Conservation (phyloP, 208 protist genomes). For the Trypanosoma mega region DNA sequence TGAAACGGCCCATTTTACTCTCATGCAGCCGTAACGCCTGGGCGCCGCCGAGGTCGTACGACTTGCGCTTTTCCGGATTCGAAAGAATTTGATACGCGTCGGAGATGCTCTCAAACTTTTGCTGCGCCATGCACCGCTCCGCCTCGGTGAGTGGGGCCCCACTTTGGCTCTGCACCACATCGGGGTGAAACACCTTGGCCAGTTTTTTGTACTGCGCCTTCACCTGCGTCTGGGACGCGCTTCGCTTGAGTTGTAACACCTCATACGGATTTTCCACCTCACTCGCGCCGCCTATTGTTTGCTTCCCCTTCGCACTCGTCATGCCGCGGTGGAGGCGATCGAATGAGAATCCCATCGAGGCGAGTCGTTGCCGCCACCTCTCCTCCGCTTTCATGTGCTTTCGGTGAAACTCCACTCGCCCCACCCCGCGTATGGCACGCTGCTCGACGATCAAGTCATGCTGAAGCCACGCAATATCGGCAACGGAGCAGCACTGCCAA, state of each 20-base stretch:
- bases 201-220: slow-evolving; percentile 88
- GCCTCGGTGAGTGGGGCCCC: slow-evolving; percentile 27
- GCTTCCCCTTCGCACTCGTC: slow-evolving; percentile 4
- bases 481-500: slow-evolving; percentile 62
- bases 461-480: slow-evolving; percentile 37
- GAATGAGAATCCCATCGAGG: slow-evolving; percentile 76
- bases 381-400: slow-evolving; percentile 59
- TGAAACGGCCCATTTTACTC: slow-evolving; percentile 63
- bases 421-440: slow-evolving; percentile 66
- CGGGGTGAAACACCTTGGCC: slow-evolving; percentile 85
- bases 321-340: slow-evolving; percentile 48
- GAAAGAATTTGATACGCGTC: slow-evolving; percentile 85
- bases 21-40: slow-evolving; percentile 65
- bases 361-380: slow-evolving; percentile 56
- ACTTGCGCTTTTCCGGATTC: slow-evolving; percentile 78
- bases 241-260: slow-evolving; percentile 63
- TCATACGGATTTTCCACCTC: slow-evolving; percentile 65
- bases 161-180: slow-evolving; percentile 48
- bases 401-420: slow-evolving; percentile 71
- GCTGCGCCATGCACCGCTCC: slow-evolving; percentile 47
- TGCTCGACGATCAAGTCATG: slow-evolving; percentile 64
- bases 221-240: slow-evolving; percentile 57
- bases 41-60: slow-evolving; percentile 70
- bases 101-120: slow-evolving; percentile 72
- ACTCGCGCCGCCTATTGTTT: slow-evolving; percentile 13